Evolutionary conservation across 495 filamentous ascomycete genomes (phyloP), one percentile per base, ranked within the genome.

Genomic region (Podospora anserina): DNA sequence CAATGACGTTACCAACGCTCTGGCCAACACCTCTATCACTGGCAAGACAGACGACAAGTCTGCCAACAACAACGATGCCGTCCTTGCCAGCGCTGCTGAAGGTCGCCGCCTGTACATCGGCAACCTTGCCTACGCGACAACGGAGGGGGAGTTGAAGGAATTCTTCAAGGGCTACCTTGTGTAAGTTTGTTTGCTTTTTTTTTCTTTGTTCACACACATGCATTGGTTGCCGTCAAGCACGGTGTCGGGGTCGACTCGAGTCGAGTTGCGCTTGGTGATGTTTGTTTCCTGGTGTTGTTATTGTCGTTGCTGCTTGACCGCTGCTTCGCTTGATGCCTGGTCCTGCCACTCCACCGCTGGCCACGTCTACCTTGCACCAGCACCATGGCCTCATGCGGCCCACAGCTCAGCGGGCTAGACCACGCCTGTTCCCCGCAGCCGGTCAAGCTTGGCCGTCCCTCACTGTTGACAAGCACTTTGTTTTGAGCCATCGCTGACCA

Each of bases 81-180:
- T 94, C 71, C 88, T 93, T 77, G 93, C 93, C 82, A 97, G 92
- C 84, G 95, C 95, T 78, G 93, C 95, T 80, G 95, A 99, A 84
- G 96, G 95, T 79, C 92, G 95, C 86, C 92, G 95, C 84, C 88
- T 99, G 71, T 99, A 99, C 84, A 98, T 98, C 85, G 95, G 95
- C 81, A 99, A 99, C 85, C 92, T 99, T 87, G 95, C 95, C 67
- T 98, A 99, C 81, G 93, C 95, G 88, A 98, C 95, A 86, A 96
- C 93, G 78, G 95, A 98, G 91, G 95, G 92, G 88, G 92, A 97
- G 87, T 91, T 99, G 86, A 97, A 94, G 85, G 92, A 93, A 67
- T 99, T 99, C 87, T 99, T 99, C 89, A 91, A 91, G 84, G 89
- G 87, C 81, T 97, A 94, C 89, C 89, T 92, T 82, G 90, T 99